These are phyloP conservation scores for Danielia reshetovae DNA, from an alignment of 805 yeast species.

Conservation along the genomic window DNA sequence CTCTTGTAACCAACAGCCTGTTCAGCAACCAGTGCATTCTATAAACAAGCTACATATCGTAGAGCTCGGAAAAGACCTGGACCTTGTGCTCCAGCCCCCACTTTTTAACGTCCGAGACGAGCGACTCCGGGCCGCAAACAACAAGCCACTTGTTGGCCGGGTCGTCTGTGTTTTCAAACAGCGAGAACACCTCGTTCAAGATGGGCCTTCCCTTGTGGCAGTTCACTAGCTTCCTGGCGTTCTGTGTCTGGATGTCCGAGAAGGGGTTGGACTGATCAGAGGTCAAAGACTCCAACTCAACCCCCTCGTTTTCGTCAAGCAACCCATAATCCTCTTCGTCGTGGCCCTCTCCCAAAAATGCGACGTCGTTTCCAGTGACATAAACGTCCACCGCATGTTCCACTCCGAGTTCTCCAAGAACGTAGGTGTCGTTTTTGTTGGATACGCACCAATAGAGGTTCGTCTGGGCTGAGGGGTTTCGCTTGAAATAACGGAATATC, in stretches of 20 bases:
- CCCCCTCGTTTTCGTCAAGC: conserved; percentile 16
- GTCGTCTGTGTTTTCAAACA: conserved; percentile 25
- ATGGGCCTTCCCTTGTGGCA: conserved; percentile 42
- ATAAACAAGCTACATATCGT: conserved; percentile 11
- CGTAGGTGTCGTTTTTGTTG: conserved; percentile 42
- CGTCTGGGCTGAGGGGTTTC: conserved; percentile 18
- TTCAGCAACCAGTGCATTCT: no score
- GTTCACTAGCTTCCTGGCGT: conserved; percentile 12
- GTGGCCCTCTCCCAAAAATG: conserved; percentile 2
- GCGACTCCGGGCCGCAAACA: conserved; percentile 53
- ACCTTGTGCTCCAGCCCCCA: conserved; percentile 36
- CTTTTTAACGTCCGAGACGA: conserved; percentile 37
- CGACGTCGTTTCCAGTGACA: conserved; percentile 6
- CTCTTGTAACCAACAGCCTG: no score
- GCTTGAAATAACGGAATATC: conserved; percentile 38
- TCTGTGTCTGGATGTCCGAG: conserved; percentile 10
- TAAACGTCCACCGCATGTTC: conserved; percentile 7
- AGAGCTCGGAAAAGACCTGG: conserved; percentile 39
- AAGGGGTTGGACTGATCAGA: conserved; percentile 10
- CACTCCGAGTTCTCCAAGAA: conserved; percentile 36
- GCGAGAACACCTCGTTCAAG: conserved; percentile 28
- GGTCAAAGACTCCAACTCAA: conserved; percentile 14
- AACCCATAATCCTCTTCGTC: conserved; percentile 20
- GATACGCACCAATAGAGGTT: conserved; percentile 54
- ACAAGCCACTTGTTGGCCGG: conserved; percentile 47